These are phyloP conservation scores for Suillus alpinus DNA, from an alignment of 768 basidiomycete genomes.

Conservation along the genomic window DNA sequence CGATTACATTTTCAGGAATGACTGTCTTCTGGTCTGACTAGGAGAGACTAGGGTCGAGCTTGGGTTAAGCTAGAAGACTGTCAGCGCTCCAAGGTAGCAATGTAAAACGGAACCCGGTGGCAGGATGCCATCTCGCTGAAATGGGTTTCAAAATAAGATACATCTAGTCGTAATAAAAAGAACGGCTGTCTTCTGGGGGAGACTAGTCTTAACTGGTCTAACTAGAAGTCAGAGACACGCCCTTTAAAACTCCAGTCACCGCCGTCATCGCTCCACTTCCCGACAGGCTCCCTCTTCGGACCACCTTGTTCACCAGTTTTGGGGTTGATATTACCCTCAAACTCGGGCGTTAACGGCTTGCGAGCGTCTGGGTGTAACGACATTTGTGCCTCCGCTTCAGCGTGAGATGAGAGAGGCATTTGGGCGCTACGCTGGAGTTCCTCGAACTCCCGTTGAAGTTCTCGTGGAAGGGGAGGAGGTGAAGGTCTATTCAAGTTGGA, in stretches of 20 bases:
- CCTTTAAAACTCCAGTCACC: slow-evolving; percentile 94
- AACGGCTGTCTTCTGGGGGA: too few relatives aligned
- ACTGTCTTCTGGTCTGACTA: too few relatives aligned
- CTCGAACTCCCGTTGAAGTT: slow-evolving; percentile 85
- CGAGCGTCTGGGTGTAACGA: slow-evolving; percentile 71
- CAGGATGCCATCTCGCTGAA: neutral
- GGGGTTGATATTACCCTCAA: slow-evolving; percentile 81
- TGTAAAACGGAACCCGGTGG: neutral
- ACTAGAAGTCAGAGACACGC: slow-evolving; percentile 79
- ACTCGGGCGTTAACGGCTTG: slow-evolving; percentile 56
- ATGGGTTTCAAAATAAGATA: neutral
- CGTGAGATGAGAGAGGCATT: slow-evolving; percentile 32
- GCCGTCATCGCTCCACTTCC: slow-evolving; percentile 49
- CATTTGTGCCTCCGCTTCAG: slow-evolving; percentile 39
- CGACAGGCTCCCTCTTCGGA: slow-evolving; percentile 82
- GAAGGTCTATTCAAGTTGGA: slow-evolving; percentile 54
- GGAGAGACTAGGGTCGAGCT: neutral
- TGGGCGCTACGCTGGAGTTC: slow-evolving; percentile 68
- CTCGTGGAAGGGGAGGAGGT: slow-evolving; percentile 71
- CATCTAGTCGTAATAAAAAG: too few relatives aligned
- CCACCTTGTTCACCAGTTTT: slow-evolving; percentile 82
- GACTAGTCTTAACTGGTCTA: neutral
- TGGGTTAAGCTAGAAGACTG: neutral
- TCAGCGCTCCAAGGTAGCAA: neutral
- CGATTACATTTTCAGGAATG: too few relatives aligned